Evolutionary conservation across 306 rosid genomes (phyloP), one percentile per base, ranked within the genome.

Genomic region (Cicer chorassanicum): DNA sequence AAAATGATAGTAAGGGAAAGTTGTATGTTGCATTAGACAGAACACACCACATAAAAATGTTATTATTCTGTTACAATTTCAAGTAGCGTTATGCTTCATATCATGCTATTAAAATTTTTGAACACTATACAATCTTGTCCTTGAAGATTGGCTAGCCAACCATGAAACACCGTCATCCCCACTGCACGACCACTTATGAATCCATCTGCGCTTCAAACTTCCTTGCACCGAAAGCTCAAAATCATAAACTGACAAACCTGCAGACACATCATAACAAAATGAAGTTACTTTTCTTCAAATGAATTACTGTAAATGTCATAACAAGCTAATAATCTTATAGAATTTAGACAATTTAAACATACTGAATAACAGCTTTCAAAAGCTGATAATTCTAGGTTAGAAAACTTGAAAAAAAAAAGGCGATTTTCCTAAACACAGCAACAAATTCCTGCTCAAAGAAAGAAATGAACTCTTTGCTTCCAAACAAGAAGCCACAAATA

Each of bases 71-170:
- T 69, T 50, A 34, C 61, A 48, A 34, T 8, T 34, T 49, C 57
- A 68, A 68, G 34, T 56, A 55, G 55, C 49, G 67, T 34, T 62
- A 55, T 43, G 67, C 15, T 34, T 70, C 68, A 56, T 49, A 69
- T 65, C 64, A 79, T 46, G 63, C 9, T 42, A 70, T 3, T 42
- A 44, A 70, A 64, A 3, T 29, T 61, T 75, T 65, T 44, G 51
- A 75, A 65, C 76, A 79, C 61, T 29, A 48, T 74, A 70, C 62
- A 49, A 50, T n/a, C 42, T 34, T 57, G 72, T 42, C 76, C 57
- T 70, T 65, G 40, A 68, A 50, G 72, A 75, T 34, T 13, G 15
- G 18, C n/a, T 41, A 24, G 76, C 70, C 41, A 43, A 4, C 36
- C 36, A 29, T n/a, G 8, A 48, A 46, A 55, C 66, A 41, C 36